phyloP scores from a whole-genome alignment of 2,329 filamentous ascomycete genomes.

The Arthrinium phaeospermum region DNA sequence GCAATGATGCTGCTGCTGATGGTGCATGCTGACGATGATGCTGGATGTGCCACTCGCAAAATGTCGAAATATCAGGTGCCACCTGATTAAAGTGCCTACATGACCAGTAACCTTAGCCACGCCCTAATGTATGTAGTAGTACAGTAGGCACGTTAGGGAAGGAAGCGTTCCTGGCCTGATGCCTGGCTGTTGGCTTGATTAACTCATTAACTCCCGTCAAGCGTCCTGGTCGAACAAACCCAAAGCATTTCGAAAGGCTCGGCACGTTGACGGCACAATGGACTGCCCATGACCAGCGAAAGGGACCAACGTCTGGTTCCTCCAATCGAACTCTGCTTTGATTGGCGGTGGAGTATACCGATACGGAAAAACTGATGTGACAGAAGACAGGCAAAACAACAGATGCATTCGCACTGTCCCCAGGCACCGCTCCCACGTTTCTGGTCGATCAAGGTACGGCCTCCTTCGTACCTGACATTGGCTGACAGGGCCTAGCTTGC shows the following conservation, averaged over 20 bases:
- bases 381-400: neutral
- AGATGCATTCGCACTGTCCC: neutral
- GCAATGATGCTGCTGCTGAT: neutral
- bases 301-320: neutral
- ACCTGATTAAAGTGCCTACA: constrained; percentile 4
- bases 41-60: neutral
- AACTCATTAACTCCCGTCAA: constrained; percentile 17
- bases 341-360: constrained; percentile 10
- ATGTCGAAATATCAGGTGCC: neutral
- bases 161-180: constrained; percentile 10
- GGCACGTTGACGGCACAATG: constrained; percentile 16
- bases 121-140: neutral
- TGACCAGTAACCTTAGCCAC: neutral
- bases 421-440: constrained; percentile 10
- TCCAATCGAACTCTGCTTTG: constrained; percentile 15
- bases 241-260: constrained; percentile 14
- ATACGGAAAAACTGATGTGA: neutral
- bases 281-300: neutral
- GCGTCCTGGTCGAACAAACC: constrained; percentile 11
- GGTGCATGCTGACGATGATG: neutral
- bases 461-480: constrained; percentile 4
- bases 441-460: constrained; percentile 2
- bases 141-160: neutral
- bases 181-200: constrained; percentile 14
- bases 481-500: constrained; percentile 2